Conservation (phyloP, 2,329 filamentous ascomycete species). For the Fusarium robinianum region DNA sequence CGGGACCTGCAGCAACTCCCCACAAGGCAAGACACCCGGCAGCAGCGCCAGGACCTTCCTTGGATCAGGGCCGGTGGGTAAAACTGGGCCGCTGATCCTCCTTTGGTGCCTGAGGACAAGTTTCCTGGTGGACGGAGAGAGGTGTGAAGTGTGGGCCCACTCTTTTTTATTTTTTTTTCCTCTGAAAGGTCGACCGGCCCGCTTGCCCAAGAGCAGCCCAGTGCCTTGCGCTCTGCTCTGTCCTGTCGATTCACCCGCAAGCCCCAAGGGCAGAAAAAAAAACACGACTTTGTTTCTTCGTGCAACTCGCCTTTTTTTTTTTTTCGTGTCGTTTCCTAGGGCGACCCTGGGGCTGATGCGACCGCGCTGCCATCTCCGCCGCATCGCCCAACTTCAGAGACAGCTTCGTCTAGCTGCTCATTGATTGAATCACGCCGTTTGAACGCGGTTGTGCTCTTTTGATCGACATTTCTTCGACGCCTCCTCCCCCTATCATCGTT, state of each 20-base stretch:
- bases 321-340: slow-evolving; percentile 39
- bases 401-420: slow-evolving; percentile 23
- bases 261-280: no score
- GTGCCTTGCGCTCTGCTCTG: no score
- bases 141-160: slow-evolving; percentile 13
- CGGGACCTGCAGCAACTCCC: slow-evolving; percentile 21
- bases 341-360: slow-evolving; percentile 37
- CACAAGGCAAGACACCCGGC: no score
- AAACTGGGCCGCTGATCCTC: no score
- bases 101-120: slow-evolving; percentile 32
- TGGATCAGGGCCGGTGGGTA: no score
- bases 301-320: slow-evolving; percentile 35
- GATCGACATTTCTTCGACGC: slow-evolving; percentile 12
- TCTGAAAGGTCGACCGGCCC: slow-evolving; percentile 31
- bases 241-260: no score
- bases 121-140: neutral
- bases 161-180: slow-evolving; percentile 19
- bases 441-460: slow-evolving; percentile 11
- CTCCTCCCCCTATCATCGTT: slow-evolving; percentile 9
- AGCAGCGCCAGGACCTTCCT: no score
- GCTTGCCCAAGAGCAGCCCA: slow-evolving; percentile 23
- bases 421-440: slow-evolving; percentile 23
- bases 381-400: slow-evolving; percentile 30
- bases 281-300: slow-evolving; percentile 23
- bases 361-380: slow-evolving; percentile 36